Percentiles rank a stretch among this genome's conserved stretches.
These are phyloP conservation scores for Acacia acuminata DNA, from an alignment of 306 rosid genomes.

Conservation along the genomic window DNA sequence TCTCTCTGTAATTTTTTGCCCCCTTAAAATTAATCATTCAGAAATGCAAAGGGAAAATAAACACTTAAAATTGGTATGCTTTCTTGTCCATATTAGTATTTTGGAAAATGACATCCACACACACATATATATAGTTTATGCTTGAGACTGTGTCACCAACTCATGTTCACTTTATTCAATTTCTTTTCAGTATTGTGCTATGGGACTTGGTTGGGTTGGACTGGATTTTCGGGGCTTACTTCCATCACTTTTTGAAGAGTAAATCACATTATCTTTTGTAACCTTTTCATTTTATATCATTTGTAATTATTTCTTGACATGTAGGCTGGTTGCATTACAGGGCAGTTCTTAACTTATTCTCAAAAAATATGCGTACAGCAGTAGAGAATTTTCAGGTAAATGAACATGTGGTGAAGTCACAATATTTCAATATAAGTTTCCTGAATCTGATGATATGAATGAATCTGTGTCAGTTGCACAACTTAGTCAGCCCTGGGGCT, in stretches of 20 bases:
- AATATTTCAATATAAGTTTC: conserved; percentile 23
- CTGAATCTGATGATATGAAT: conserved; percentile 25
- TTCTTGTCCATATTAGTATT: conserved; percentile 4
- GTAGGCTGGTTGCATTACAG: conserved; percentile 53
- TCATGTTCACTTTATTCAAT: conserved; percentile 32
- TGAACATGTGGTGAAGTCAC: conserved; percentile 24
- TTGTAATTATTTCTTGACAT: conserved; percentile 21
- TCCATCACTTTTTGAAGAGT: conserved; percentile 98
- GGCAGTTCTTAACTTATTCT: conserved; percentile 89
- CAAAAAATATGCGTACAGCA: conserved; percentile 88
- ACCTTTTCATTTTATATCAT: conserved; percentile 9
- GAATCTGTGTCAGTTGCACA: conserved; percentile 6
- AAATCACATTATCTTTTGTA: conserved; percentile 32
- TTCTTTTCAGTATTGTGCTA: conserved; percentile 87
- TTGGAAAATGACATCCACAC: conserved; percentile 2
- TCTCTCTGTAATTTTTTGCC: not conserved
- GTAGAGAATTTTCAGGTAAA: conserved; percentile 96
- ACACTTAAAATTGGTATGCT: conserved; percentile 11
- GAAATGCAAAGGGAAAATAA: conserved; percentile 11
- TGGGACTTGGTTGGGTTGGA: conserved; percentile 99
- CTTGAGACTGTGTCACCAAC: conserved; percentile 21
- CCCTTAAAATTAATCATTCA: conserved; percentile 5
- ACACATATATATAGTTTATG: not conserved
- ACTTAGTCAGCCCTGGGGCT: conserved; percentile 22
- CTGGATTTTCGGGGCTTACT: conserved; percentile 95